Evolutionary conservation across 208 protist genomes (phyloP).

Genomic region (Borovskyia barvae): DNA sequence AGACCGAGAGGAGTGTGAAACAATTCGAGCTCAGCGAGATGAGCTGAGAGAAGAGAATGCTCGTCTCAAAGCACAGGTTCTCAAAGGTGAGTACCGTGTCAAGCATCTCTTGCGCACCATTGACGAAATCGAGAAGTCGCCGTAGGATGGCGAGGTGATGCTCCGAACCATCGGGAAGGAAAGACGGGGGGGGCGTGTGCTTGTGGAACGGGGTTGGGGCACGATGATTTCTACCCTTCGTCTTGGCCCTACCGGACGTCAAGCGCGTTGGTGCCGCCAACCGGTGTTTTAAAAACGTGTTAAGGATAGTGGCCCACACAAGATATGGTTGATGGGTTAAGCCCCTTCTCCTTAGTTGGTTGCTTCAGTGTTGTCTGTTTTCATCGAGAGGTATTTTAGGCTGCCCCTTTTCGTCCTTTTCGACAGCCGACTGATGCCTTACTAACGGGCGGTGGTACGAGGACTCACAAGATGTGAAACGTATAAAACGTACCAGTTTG

Average conservation of each 20-base stretch:
- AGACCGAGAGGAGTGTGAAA: constrained; percentile 78
- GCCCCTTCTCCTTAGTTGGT: constrained; percentile 1
- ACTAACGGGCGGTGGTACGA: too few relatives aligned
- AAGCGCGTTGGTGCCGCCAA: too few relatives aligned
- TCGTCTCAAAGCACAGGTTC: constrained; percentile 52
- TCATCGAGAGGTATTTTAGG: not conserved
- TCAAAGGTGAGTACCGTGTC: constrained; percentile 81
- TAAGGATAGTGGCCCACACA: not conserved
- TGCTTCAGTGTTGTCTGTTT: not conserved
- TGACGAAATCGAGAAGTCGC: constrained; percentile 50
- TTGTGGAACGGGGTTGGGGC: too few relatives aligned
- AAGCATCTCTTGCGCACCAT: constrained; percentile 86
- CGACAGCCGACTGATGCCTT: too few relatives aligned
- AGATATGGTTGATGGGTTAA: not conserved
- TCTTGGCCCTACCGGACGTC: too few relatives aligned
- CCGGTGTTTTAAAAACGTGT: too few relatives aligned
- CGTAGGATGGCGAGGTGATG: too few relatives aligned
- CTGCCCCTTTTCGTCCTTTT: not conserved
- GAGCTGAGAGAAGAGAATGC: constrained; percentile 79
- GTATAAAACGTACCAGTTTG: too few relatives aligned
- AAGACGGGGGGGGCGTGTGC: too few relatives aligned
- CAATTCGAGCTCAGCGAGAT: constrained; percentile 69
- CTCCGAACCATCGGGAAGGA: too few relatives aligned
- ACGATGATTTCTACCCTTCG: too few relatives aligned
- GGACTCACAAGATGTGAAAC: too few relatives aligned